These are phyloP conservation scores for Theileria luwenshuni DNA, from an alignment of 169 alveolate genomes.

Conservation along the genomic window DNA sequence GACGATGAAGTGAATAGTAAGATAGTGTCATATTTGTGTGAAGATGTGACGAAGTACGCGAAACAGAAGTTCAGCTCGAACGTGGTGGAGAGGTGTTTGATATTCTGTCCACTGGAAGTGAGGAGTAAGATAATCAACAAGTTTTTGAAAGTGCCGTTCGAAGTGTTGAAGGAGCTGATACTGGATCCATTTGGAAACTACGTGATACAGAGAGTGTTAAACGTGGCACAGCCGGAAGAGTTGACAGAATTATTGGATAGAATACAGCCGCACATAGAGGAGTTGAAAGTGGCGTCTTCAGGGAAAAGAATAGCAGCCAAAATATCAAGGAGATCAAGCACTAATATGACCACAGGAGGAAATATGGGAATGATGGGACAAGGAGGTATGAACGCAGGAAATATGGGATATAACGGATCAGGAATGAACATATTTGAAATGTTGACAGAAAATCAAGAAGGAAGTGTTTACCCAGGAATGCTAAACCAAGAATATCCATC, in stretches of 20 bases:
- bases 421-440: background rate
- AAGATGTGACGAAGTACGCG: slow-evolving; percentile 78
- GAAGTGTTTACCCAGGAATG: background rate
- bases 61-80: slow-evolving; percentile 92
- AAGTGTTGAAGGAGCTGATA: slow-evolving; percentile 68
- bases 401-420: background rate
- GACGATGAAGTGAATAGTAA: slow-evolving; percentile 71
- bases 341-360: background rate
- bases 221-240: slow-evolving; percentile 76
- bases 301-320: slow-evolving; percentile 82
- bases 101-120: slow-evolving; percentile 67
- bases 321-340: slow-evolving; percentile 64
- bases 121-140: slow-evolving; percentile 62
- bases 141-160: slow-evolving; percentile 73
- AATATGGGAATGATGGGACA: background rate
- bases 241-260: slow-evolving; percentile 66
- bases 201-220: slow-evolving; percentile 77
- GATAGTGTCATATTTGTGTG: slow-evolving; percentile 78
- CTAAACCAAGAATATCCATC: background rate
- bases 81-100: slow-evolving; percentile 88
- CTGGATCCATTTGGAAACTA: slow-evolving; percentile 84
- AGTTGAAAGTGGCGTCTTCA: slow-evolving; percentile 67
- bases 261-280: slow-evolving; percentile 75
- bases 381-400: background rate
- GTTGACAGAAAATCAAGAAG: background rate